These are phyloP conservation scores for Phytophthora sojae DNA, from an alignment of 352 stramenopile species.

Conservation along the genomic window DNA sequence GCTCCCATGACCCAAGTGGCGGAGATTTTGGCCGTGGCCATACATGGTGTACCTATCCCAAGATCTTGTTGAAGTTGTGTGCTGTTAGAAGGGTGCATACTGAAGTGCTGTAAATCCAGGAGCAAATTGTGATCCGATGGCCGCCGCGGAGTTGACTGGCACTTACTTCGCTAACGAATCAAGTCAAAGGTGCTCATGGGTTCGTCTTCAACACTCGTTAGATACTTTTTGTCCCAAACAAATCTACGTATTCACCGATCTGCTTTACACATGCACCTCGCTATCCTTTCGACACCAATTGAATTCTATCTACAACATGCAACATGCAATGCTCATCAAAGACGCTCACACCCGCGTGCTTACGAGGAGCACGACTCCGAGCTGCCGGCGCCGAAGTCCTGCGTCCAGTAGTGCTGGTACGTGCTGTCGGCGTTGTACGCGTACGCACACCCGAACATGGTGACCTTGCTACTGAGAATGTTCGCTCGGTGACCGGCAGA, in stretches of 20 bases:
- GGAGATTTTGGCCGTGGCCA: neutral
- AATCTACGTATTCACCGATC: neutral
- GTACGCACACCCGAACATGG: conserved; percentile 49
- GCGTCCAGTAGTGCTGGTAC: conserved; percentile 71
- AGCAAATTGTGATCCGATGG: neutral
- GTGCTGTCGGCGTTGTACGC: conserved; percentile 47
- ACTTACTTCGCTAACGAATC: neutral
- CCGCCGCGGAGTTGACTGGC: neutral
- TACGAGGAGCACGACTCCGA: conserved; percentile 33
- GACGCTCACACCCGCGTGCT: neutral
- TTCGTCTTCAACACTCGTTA: neutral
- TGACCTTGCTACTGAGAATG: conserved; percentile 35
- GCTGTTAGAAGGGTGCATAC: conserved; percentile 7
- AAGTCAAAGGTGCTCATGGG: neutral
- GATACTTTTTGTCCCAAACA: neutral
- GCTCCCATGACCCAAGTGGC: neutral
- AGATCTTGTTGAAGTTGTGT: conserved; percentile 5
- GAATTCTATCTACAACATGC: neutral
- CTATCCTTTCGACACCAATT: neutral
- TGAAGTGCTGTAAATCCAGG: neutral
- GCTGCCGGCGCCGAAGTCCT: conserved; percentile 53
- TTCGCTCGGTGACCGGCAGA: conserved; percentile 36
- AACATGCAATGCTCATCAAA: neutral
- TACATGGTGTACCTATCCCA: conserved; percentile 7
- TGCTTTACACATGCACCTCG: neutral